Evolutionary conservation across 2,329 filamentous ascomycete genomes (phyloP).

Genomic region (Xylaria sp.): DNA sequence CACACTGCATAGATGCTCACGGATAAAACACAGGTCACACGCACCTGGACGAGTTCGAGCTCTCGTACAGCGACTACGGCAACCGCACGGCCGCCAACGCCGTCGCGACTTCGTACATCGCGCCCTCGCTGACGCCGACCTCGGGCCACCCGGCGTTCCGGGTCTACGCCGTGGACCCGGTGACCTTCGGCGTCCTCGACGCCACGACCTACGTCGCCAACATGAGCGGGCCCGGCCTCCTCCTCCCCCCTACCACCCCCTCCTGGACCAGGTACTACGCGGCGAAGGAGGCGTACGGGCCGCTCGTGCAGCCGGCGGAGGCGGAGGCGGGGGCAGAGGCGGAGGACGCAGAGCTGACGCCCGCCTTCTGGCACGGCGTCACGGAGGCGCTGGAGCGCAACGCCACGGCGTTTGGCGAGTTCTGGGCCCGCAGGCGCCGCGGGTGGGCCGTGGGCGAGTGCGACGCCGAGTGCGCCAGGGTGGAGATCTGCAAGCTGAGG

Average conservation of each 20-base stretch:
- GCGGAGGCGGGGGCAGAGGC: constrained; percentile 35
- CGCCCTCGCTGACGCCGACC: constrained; percentile 57
- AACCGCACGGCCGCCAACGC: constrained; percentile 47
- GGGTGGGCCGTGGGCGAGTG: constrained; percentile 43
- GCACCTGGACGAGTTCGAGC: constrained; percentile 58
- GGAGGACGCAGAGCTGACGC: constrained; percentile 54
- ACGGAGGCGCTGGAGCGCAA: constrained; percentile 51
- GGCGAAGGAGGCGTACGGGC: constrained; percentile 56
- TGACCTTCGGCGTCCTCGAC: constrained; percentile 58
- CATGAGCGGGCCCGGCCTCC: constrained; percentile 48
- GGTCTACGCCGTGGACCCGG: constrained; percentile 60
- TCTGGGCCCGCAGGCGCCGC: constrained; percentile 50
- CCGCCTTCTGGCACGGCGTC: constrained; percentile 62
- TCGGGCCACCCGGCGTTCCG: constrained; percentile 60
- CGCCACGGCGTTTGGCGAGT: constrained; percentile 48
- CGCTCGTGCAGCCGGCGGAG: constrained; percentile 46
- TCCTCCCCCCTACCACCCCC: constrained; percentile 46
- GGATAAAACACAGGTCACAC: constrained; percentile 46
- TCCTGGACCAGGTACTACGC: constrained; percentile 60
- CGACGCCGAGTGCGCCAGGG: constrained; percentile 38
- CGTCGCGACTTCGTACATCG: constrained; percentile 55
- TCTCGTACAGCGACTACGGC: constrained; percentile 55
- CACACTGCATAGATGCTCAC: constrained; percentile 7
- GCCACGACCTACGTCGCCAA: constrained; percentile 57
- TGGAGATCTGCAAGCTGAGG: constrained; percentile 57